A percentile compares a stretch with the other conserved stretches of the same genome.
These are phyloP conservation scores for Nakazawaea wyomingensis DNA, from an alignment of 805 yeast genomes.

Conservation along the genomic window DNA sequence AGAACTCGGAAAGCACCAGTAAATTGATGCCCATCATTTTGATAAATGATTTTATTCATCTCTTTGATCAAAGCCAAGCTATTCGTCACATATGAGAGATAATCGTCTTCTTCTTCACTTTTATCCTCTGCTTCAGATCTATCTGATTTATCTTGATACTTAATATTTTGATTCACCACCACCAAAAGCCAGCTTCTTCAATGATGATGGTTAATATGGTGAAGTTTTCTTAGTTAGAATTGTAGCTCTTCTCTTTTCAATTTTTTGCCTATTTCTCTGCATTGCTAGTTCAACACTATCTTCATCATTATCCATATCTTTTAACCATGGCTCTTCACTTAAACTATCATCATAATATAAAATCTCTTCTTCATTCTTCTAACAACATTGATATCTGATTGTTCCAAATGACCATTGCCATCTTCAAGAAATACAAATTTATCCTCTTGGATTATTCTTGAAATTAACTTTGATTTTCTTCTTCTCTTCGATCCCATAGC, in stretches of 20 bases:
- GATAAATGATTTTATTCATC: conserved; percentile 36
- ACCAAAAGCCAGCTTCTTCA: conserved; percentile 10
- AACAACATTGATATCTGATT: conserved; percentile 38
- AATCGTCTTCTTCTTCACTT: conserved; percentile 19
- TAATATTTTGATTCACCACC: neutral
- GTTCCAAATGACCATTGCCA: conserved; percentile 36
- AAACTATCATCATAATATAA: conserved; percentile 60
- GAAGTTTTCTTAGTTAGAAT: conserved; percentile 21
- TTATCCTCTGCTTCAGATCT: conserved; percentile 12
- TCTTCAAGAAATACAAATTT: conserved; percentile 75
- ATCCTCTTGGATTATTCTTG: conserved; percentile 57
- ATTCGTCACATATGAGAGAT: conserved; percentile 10
- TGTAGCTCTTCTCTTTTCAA: conserved; percentile 34
- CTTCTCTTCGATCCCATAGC: conserved; percentile 25
- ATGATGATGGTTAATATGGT: conserved; percentile 14
- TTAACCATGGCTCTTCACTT: conserved; percentile 75
- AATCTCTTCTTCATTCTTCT: conserved; percentile 65
- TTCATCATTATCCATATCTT: conserved; percentile 71
- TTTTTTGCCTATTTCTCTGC: conserved; percentile 40
- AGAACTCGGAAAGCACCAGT: conserved; percentile 58
- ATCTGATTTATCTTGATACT: conserved; percentile 1
- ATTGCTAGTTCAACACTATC: conserved; percentile 59
- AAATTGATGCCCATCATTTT: conserved; percentile 37
- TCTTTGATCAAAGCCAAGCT: conserved; percentile 36
- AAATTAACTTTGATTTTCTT: conserved; percentile 23